Conservation (phyloP, 2,329 filamentous ascomycete genomes). For the Thyridium curvatum region DNA sequence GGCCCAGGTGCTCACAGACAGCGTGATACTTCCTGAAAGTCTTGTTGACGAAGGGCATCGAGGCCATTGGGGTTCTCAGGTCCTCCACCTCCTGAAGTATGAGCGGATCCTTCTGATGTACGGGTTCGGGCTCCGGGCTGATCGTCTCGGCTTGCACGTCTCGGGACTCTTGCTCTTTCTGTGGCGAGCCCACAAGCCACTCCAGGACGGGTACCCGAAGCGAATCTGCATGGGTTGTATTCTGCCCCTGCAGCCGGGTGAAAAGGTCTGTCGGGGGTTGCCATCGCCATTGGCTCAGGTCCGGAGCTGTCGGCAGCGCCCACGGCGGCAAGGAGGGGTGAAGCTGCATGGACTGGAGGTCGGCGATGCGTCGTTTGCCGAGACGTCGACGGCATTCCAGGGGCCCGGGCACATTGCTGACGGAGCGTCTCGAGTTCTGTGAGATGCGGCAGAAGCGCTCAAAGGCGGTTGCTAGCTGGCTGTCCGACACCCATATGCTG, state of each 20-base stretch:
- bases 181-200: neutral
- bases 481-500: slow-evolving; percentile 54
- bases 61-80: too few relatives aligned
- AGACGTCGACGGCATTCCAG: slow-evolving; percentile 47
- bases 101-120: too few relatives aligned
- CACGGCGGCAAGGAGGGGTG: slow-evolving; percentile 32
- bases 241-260: neutral
- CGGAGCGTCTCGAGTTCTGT: slow-evolving; percentile 15
- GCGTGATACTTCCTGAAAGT: too few relatives aligned
- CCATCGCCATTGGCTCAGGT: slow-evolving; percentile 46
- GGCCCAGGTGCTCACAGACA: too few relatives aligned
- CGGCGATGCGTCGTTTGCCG: slow-evolving; percentile 48
- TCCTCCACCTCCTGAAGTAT: too few relatives aligned
- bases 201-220: too few relatives aligned
- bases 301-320: slow-evolving; percentile 37
- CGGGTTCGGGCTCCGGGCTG: too few relatives aligned
- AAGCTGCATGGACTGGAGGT: slow-evolving; percentile 27
- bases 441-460: slow-evolving; percentile 35
- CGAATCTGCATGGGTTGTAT: too few relatives aligned
- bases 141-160: too few relatives aligned
- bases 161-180: too few relatives aligned
- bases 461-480: slow-evolving; percentile 44
- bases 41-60: too few relatives aligned
- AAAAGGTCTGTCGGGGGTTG: slow-evolving; percentile 31
- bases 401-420: slow-evolving; percentile 41